Evolutionary conservation across 2,329 filamentous ascomycete species (phyloP).

Genomic region (Ophiocordyceps camponoti-leonardi): DNA sequence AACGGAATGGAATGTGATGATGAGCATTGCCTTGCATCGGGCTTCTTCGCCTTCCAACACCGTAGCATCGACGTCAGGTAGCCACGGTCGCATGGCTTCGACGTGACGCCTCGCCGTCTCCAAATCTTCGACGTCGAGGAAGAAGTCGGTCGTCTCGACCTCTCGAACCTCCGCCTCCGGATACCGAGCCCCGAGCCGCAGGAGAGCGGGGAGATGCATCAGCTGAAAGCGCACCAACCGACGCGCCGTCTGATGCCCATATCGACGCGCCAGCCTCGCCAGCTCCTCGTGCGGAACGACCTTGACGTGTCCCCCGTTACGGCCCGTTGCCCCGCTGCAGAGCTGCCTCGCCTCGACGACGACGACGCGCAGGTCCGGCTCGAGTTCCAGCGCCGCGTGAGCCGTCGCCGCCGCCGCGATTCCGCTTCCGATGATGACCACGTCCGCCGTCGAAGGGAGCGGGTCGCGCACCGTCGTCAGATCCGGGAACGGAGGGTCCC

Average conservation of each 20-base stretch:
- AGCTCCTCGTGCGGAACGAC: slow-evolving; percentile 24
- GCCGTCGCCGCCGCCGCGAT: slow-evolving; percentile 25
- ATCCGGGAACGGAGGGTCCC: slow-evolving; percentile 22
- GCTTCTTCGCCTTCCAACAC: slow-evolving; percentile 18
- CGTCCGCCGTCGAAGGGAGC: slow-evolving; percentile 23
- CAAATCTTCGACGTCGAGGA: slow-evolving; percentile 18
- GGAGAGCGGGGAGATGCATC: slow-evolving; percentile 20
- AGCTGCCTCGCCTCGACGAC: slow-evolving; percentile 32
- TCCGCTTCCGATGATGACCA: slow-evolving; percentile 36
- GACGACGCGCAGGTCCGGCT: slow-evolving; percentile 13
- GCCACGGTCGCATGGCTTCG: slow-evolving; percentile 14
- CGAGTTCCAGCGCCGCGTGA: slow-evolving; percentile 12
- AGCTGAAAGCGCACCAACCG: slow-evolving; percentile 25
- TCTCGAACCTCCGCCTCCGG: slow-evolving; percentile 21
- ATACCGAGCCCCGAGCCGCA: slow-evolving; percentile 19
- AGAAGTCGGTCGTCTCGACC: slow-evolving; percentile 30
- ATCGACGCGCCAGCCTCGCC: slow-evolving; percentile 10
- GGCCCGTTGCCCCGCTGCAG: slow-evolving; percentile 33
- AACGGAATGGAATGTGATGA: too few species aligned
- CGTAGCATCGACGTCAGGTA: slow-evolving; percentile 21
- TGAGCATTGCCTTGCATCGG: slow-evolving; percentile 10
- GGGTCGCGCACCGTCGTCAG: slow-evolving; percentile 15
- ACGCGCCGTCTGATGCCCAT: slow-evolving; percentile 19
- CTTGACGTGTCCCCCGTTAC: slow-evolving; percentile 36
- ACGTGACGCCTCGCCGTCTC: slow-evolving; percentile 14